phyloP scores from a whole-genome alignment of 495 filamentous ascomycete species.

The Lasiosphaeria hispida region DNA sequence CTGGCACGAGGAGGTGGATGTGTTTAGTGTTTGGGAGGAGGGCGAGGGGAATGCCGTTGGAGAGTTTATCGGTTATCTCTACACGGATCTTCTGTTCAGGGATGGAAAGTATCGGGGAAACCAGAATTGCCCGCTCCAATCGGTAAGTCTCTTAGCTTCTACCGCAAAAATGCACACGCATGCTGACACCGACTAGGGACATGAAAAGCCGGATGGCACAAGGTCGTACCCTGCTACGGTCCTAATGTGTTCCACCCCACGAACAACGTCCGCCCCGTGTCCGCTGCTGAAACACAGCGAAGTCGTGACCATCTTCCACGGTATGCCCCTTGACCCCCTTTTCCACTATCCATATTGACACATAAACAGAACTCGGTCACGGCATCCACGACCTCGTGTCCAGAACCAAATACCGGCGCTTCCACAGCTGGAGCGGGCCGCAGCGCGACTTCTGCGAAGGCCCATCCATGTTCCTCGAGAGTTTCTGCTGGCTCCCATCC shows the following conservation, averaged over 20 bases:
- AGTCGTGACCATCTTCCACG: slow-evolving; percentile 3
- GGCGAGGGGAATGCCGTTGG: neutral
- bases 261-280: neutral
- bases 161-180: neutral
- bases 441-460: slow-evolving; percentile 1
- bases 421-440: neutral
- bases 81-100: neutral
- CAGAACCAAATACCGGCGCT: neutral
- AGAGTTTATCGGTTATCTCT: neutral
- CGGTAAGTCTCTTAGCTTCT: neutral
- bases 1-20: slow-evolving; percentile 2
- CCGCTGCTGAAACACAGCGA: neutral
- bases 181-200: neutral
- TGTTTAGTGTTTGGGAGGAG: neutral
- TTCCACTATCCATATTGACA: neutral
- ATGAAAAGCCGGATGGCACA: neutral
- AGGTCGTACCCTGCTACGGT: neutral
- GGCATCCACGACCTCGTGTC: slow-evolving; percentile 4
- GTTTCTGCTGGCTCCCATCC: neutral
- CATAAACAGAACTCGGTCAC: neutral
- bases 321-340: neutral
- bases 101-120: slow-evolving; percentile 1
- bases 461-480: neutral
- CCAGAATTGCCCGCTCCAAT: neutral
- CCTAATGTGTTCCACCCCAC: neutral